Base-by-base conservation (phyloP, 176 grass and related monocot species). In the Rhynchospora tenuis region DNA sequence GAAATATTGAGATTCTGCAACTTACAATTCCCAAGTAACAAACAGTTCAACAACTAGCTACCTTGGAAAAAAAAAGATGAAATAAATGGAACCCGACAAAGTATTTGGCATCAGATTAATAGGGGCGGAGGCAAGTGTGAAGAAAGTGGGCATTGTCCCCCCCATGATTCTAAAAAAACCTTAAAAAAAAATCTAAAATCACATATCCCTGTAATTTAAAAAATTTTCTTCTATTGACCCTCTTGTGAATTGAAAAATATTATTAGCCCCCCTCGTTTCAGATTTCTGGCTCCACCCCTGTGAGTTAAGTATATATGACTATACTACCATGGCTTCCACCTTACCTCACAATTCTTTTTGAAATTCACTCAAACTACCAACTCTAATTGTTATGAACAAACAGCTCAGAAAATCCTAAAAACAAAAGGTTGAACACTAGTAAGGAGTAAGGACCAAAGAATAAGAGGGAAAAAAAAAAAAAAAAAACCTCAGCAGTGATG, bases 401-500 rank as follows among this genome's bases (percentile, higher is more conserved):
- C 28, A 67, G 12, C 38, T 7, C 29, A 33, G 6, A 33, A 42
- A 66, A 78, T 55, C 31, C 48, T 58, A 78, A n/a, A 81, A 7
- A 24, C 24, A 43, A 73, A 47, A 45, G 27, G 24, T 26, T 51
- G 43, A 47, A 48, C 1, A 22, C 19, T 4, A 50, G 5, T 48
- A 73, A 74, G 51, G 12, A 10, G 26, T 9, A 48, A 6, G 26
- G 54, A 78, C 5, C 46, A n/a, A 52, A 43, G 31, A 15, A 19
- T 59, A 29, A 8, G 9, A 31, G 42, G 50, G 46, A 5, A 31
- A 45, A 24, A 6, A 83, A 51, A 8, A 57, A 51, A 10, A 27
- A 78, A 27, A 13, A 9, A 29, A 98, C 92, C 90, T 98, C 89
- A 16, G 89, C 86, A 0, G 92, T 98, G 75, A 93, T 13, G 75